Conservation (phyloP, 2,329 filamentous ascomycete species). For the Ophiostoma novo-ulmi region DNA sequence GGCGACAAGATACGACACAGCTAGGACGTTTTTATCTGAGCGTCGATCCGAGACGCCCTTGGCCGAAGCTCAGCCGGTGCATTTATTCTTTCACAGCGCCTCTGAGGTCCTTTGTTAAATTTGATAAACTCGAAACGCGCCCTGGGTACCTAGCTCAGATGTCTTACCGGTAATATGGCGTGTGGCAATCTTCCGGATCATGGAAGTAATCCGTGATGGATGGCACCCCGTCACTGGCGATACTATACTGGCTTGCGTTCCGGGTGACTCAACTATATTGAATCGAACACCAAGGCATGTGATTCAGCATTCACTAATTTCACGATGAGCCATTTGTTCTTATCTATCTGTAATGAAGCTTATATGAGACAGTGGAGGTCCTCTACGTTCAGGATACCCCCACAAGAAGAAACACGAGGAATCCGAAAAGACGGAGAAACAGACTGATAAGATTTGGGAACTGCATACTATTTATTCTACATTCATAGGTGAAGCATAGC, state of each 20-base stretch:
- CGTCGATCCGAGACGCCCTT: not conserved
- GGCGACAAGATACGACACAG: not conserved
- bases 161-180: not conserved
- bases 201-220: not conserved
- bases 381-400: not conserved
- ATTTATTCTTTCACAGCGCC: not conserved
- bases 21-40: not conserved
- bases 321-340: not conserved
- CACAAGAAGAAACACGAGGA: not conserved
- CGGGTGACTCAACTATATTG: not conserved
- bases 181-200: not conserved
- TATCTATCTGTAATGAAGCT: not conserved
- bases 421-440: not conserved
- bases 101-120: not conserved
- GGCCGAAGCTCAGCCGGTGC: constrained; percentile 6
- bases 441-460: not conserved
- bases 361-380: not conserved
- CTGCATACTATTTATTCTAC: not conserved
- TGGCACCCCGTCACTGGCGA: not conserved
- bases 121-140: not conserved
- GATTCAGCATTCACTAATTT: not conserved
- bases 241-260: not conserved
- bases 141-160: not conserved
- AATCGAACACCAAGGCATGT: not conserved
- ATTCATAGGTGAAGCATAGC: not conserved